phyloP scores from a whole-genome alignment of 345 rosid genomes.

The Arabidopsis thaliana region TAIR10.1 NC_003076.8:23401501-23402000 shows the following conservation, averaged over 20 bases:
- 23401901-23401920: background rate
- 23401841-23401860: constrained; percentile 79
- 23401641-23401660: constrained; percentile 24
- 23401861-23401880: constrained; percentile 30
- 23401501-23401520: background rate
- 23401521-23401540: background rate
- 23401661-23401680: constrained; percentile 39
- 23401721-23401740: constrained; percentile 58
- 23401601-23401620: constrained; percentile 60
- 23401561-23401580: constrained; percentile 58
- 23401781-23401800: constrained; percentile 58
- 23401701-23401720: constrained; percentile 74
- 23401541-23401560: constrained; percentile 57
- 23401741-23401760: constrained; percentile 62
- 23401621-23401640: constrained; percentile 14
- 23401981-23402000: constrained; percentile 72
- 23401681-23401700: constrained; percentile 85
- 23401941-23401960: constrained; percentile 86
- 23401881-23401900: constrained; percentile 26
- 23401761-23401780: constrained; percentile 72
- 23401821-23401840: constrained; percentile 83
- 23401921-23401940: constrained; percentile 85
- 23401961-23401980: constrained; percentile 71
- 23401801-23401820: constrained; percentile 65
- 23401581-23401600: constrained; percentile 66